Percentiles rank a stretch among this genome's conserved stretches.
These are phyloP conservation scores for Paspalum vaginatum DNA, from an alignment of 176 grass and related monocot genomes.

Conservation along the genomic window DNA sequence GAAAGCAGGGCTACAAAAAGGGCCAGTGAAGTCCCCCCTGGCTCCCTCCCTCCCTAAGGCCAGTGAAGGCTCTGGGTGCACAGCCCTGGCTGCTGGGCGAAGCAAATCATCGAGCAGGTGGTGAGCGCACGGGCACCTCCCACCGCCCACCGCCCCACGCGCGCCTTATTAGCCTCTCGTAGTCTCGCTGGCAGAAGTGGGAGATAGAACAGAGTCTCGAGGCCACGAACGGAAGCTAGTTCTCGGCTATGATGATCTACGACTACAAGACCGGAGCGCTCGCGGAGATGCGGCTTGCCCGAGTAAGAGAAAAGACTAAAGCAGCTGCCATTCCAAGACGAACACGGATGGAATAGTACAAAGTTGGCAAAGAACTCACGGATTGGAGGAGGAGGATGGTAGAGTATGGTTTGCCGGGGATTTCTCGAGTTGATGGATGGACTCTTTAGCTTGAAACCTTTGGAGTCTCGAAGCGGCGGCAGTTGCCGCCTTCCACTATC, in stretches of 20 bases:
- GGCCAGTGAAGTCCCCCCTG: no score
- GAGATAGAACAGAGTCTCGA: not conserved
- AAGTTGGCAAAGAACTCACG: not conserved
- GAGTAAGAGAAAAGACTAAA: not conserved
- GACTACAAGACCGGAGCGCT: not conserved
- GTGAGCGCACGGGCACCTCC: not conserved
- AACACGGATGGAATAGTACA: not conserved
- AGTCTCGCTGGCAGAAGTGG: no score
- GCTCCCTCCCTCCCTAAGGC: no score
- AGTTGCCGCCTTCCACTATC: no score
- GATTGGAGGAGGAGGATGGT: not conserved
- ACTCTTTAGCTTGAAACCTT: not conserved
- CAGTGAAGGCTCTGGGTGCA: no score
- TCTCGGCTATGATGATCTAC: no score
- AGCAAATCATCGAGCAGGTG: slow-evolving; percentile 29
- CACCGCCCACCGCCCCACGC: no score
- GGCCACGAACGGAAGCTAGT: not conserved
- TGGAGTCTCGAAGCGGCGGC: no score
- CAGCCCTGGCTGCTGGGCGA: not conserved
- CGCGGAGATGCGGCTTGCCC: not conserved
- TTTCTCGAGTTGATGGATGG: not conserved
- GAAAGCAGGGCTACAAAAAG: no score
- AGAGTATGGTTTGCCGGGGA: not conserved
- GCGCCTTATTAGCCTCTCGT: no score
- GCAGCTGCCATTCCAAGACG: not conserved